phyloP scores from a whole-genome alignment of 2,329 filamentous ascomycete genomes.

The Aspergillus quadrilineatus region DNA sequence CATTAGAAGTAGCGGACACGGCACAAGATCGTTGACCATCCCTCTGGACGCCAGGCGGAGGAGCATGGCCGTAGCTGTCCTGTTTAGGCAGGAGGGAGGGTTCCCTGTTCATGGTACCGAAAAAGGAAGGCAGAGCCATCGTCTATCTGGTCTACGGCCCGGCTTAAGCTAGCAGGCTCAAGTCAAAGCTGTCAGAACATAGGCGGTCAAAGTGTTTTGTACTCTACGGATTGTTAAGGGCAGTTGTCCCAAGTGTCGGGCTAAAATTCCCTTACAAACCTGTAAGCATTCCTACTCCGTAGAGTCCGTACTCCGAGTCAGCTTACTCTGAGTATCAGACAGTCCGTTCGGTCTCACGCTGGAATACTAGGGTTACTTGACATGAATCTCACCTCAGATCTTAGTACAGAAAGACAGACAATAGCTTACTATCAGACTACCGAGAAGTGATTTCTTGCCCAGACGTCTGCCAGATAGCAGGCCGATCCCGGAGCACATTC shows the following conservation, averaged over 20 bases:
- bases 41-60: background rate
- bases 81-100: background rate
- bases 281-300: background rate
- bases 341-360: background rate
- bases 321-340: background rate
- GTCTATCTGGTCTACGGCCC: background rate
- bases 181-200: background rate
- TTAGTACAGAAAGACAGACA: background rate
- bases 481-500: constrained; percentile 4
- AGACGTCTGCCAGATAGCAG: background rate
- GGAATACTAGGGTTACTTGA: background rate
- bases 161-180: background rate
- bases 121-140: constrained; percentile 4
- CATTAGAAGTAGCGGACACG: background rate
- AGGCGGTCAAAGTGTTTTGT: background rate
- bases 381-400: background rate
- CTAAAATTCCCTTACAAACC: background rate
- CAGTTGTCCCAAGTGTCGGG: background rate
- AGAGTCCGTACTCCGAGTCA: background rate
- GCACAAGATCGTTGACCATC: background rate
- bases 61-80: background rate
- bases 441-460: too few relatives aligned
- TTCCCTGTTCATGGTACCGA: background rate
- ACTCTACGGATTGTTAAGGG: too few relatives aligned
- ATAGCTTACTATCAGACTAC: background rate